Evolutionary conservation across 768 basidiomycete genomes (phyloP), one percentile per base, ranked within the genome.

Genomic region (Tephrocybe sp.): DNA sequence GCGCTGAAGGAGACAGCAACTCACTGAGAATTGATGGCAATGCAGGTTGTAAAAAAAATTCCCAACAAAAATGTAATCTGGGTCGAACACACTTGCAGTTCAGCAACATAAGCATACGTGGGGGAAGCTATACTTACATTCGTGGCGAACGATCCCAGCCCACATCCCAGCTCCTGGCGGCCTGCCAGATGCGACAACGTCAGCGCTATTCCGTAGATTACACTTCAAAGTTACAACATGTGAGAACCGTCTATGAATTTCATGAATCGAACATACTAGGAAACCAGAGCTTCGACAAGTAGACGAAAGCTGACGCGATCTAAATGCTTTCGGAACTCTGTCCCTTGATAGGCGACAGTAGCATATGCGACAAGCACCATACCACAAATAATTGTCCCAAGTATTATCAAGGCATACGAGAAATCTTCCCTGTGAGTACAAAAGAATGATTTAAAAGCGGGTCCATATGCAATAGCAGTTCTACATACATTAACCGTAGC

Each of bases 21-120:
- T 4, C 30, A 64, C 65, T 62, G 55, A 1, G 64, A 55, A 46
- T 66, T 66, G 17, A 66, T 20, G 0, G 63, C 65, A 17, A 66
- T 64, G 45, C 58, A 59, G 11, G 57, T 60, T 3, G 60, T 62
- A 23, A 63, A 59, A 39, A 58, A 60, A 12, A 62, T 61, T 4
- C 62, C 57, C 7, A 63, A 64, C 32, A 41, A 52, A 9, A 61
- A 45, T 0, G 60, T 59, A 12, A 54, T 31, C 62, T 64, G 19
- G 11, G 16, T 11, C 23, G 17, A 23, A 10, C 16, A 9, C 13
- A 5, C 31, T 52, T 32, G 16, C 14, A 13, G 36, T n/a, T n/a
- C n/a, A n/a, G n/a, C n/a, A n/a, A 33, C 30, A 45, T 26, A 3
- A 3, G 4, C 26, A 26, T 26, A 26, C 7, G n/a, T n/a, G n/a